Evolutionary conservation across 2,329 filamentous ascomycete species (phyloP).

Genomic region (Colletotrichum tofieldiae): DNA sequence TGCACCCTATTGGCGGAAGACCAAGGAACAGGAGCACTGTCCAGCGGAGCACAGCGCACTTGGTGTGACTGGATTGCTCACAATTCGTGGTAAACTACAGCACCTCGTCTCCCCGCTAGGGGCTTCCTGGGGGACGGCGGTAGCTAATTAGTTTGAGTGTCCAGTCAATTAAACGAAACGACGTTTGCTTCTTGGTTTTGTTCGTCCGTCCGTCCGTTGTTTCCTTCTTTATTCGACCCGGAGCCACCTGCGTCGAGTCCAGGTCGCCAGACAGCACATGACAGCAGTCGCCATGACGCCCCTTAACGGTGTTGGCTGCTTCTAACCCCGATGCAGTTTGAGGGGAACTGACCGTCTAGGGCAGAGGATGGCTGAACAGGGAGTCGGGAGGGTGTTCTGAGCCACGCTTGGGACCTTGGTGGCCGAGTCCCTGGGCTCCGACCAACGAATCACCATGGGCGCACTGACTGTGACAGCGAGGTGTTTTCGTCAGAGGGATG

Average conservation of each 20-base stretch:
- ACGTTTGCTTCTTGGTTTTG: not conserved
- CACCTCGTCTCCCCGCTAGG: slow-evolving; percentile 14
- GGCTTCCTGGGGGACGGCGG: slow-evolving; percentile 8
- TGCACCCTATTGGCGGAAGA: not conserved
- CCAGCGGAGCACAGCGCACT: slow-evolving; percentile 33
- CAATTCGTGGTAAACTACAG: slow-evolving; percentile 15
- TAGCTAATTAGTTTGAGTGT: not conserved
- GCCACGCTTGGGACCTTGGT: not conserved
- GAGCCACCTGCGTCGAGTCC: slow-evolving; percentile 23
- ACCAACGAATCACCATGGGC: slow-evolving; percentile 16
- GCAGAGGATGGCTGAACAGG: slow-evolving; percentile 16
- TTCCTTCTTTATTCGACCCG: not conserved
- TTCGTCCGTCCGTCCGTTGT: not conserved
- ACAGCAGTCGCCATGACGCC: slow-evolving; percentile 2
- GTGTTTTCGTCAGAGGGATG: slow-evolving; percentile 21
- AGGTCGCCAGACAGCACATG: not conserved
- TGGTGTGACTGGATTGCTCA: slow-evolving; percentile 20
- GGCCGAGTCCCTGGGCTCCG: not conserved
- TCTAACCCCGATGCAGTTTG: not conserved
- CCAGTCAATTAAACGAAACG: slow-evolving; percentile 22
- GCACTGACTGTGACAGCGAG: slow-evolving; percentile 16
- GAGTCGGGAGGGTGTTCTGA: slow-evolving; percentile 26
- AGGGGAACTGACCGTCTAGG: not conserved
- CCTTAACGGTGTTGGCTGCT: slow-evolving; percentile 19
- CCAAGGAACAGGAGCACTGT: slow-evolving; percentile 16